phyloP scores from a whole-genome alignment of 2,329 filamentous ascomycete species.

The Pestalotiopsis sp. region DNA sequence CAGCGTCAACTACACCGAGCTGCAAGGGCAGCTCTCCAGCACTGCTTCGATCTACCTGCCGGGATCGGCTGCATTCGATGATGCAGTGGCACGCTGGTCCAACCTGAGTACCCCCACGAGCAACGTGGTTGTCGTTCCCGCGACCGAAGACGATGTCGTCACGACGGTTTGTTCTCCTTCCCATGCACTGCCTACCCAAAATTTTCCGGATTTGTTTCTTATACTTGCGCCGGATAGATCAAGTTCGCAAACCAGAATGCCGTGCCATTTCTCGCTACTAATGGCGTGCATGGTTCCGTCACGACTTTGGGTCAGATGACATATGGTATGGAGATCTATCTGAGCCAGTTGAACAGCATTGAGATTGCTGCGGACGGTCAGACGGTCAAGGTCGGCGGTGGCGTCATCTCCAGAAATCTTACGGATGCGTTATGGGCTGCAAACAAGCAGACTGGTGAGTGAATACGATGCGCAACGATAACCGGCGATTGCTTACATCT shows the following conservation, averaged over 20 bases:
- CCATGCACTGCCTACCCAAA: too few relatives aligned
- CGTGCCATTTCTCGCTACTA: conserved; percentile 41
- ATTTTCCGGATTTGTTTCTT: neutral
- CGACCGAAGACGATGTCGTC: conserved; percentile 38
- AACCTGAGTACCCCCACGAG: conserved; percentile 32
- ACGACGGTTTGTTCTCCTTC: conserved; percentile 32
- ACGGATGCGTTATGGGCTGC: conserved; percentile 41
- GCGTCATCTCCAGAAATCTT: conserved; percentile 38
- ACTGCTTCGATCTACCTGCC: conserved; percentile 32
- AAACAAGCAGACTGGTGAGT: conserved; percentile 42
- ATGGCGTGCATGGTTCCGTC: conserved; percentile 42
- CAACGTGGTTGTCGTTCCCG: conserved; percentile 37
- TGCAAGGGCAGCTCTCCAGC: conserved; percentile 19
- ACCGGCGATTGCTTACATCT: neutral
- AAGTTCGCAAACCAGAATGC: conserved; percentile 41
- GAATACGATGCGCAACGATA: neutral
- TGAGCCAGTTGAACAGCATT: conserved; percentile 38
- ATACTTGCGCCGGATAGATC: conserved; percentile 30
- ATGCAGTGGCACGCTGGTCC: conserved; percentile 34
- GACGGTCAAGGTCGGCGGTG: conserved; percentile 42
- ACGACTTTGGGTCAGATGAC: conserved; percentile 39
- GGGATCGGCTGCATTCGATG: conserved; percentile 30
- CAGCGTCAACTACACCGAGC: conserved; percentile 15
- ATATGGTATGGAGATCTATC: conserved; percentile 43
- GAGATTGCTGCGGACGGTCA: conserved; percentile 35